These are phyloP conservation scores for Amphibolis antarctica DNA, from an alignment of 106 monocot genomes.

Conservation along the genomic window DNA sequence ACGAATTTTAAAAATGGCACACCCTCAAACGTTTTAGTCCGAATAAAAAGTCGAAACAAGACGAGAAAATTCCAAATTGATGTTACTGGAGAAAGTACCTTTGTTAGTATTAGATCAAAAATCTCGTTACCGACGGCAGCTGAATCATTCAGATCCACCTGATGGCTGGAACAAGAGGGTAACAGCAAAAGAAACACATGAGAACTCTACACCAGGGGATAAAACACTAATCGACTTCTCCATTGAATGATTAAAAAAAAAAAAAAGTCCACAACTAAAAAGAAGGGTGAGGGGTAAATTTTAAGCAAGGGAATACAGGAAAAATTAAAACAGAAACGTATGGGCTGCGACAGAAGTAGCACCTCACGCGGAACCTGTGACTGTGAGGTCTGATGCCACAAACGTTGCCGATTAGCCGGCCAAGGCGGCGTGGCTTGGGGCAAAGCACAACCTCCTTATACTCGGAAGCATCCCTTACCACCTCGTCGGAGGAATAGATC, in stretches of 20 bases:
- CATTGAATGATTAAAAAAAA: not conserved
- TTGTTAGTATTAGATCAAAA: constrained; percentile 12
- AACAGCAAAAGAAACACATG: not conserved
- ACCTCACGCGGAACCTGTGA: constrained; percentile 24
- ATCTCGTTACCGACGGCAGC: not conserved
- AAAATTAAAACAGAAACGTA: not conserved
- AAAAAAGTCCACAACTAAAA: not conserved
- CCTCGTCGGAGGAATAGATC: not conserved
- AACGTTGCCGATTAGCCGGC: constrained; percentile 17
- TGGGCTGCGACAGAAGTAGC: not conserved
- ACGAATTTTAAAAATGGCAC: too few relatives aligned
- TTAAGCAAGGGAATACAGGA: not conserved
- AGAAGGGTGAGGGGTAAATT: not conserved
- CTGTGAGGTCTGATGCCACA: constrained; percentile 24
- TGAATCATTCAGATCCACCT: constrained; percentile 8
- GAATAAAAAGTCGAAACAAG: too few relatives aligned
- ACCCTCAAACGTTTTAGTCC: too few relatives aligned
- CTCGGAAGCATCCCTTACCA: not conserved
- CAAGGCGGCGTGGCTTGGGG: constrained; percentile 61
- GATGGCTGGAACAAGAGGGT: not conserved
- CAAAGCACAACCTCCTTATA: constrained; percentile 33
- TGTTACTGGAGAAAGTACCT: constrained; percentile 5
- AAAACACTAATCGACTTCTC: not conserved
- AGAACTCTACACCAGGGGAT: not conserved
- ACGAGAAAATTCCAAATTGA: too few relatives aligned